Base-by-base conservation (phyloP, 2,329 filamentous ascomycete species). In the Elsinoe necatrix region DNA sequence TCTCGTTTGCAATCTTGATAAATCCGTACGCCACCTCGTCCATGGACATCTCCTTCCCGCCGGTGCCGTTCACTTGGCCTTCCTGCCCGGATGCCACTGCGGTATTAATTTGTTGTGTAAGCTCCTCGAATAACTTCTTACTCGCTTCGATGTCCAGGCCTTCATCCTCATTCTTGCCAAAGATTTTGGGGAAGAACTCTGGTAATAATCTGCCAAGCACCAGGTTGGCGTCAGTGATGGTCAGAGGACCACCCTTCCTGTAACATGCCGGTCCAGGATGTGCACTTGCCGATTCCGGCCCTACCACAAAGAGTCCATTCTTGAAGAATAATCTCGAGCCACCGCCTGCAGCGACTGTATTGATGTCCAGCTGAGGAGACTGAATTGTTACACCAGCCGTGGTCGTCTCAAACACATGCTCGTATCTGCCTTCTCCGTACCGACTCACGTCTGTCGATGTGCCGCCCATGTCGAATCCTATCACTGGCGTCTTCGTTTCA, bases 391-490 rank as follows among this genome's bases (percentile, higher is more conserved):
- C 88, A n/a, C 91, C 91, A 0, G 91, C 91, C 0, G 89, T 95
- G 0, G 89, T 95, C 0, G 90, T 95, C 71, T 95, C 91, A 63
- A 95, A 95, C 0, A 95, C 89, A 65, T 96, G 91, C 64, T 95
- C 91, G 65, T 95, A 92, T 56, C 88, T 79, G 14, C 91, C 91
- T 55, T 86, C 83, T 2, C 69, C 69, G 64, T 92, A 96, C 50
- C 91, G 79, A 31, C 88, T 95, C 8, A 95, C 89, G 69, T 96
- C 91, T 0, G 91, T 96, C 57, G 85, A 91, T 0, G 91, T 96
- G 9, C 91, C 91, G 35, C 89, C 89, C 91, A 96, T 96, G 63
- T 96, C 91, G 65, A 96, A 96, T 0, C 91, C 91, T 64, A 96
- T 95, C 3, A 96, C 87, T 0, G 90, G 89, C 0, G 82, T 89